Evolutionary conservation across 1,139 yeast species (phyloP), one percentile per base, ranked within the genome.

Genomic region (Geotrichum bryndzae): DNA sequence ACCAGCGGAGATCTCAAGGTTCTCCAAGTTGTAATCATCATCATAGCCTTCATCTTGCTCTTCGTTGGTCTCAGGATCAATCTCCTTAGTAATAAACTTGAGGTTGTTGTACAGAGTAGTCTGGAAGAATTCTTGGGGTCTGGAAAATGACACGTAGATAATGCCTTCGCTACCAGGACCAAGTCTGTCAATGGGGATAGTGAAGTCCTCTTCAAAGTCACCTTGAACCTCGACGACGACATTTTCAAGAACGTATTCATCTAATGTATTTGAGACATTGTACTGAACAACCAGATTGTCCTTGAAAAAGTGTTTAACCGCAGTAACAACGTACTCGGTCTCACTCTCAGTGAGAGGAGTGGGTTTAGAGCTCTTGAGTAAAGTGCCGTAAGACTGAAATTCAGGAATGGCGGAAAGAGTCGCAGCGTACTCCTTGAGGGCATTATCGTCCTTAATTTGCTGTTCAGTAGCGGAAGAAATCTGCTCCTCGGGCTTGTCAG

Each of bases 11-110:
- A 94, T 73, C 64, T 84, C 86, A 72, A 92, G 79, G 66, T 88
- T 88, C 73, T 92, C 97, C 67, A 94, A 83, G 73, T 88, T 95
- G 76, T 92, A 94, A 75, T 91, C 97, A 74, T 94, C 99, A 64
- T 89, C 87, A 82, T 87, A 90, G 2, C 97, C 97, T 69, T 88
- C 96, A 62, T 90, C 96, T 61, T 80, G 82, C 62, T 90, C 86
- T 66, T 80, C 84, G 46, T 87, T 87, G 29, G 91, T 87, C 8
- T 84, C 82, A 59, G 91, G 87, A 68, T 90, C 88, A 66, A 89
- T 80, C 73, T 92, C 98, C 75, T 87, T 88, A 62, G 90, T 84
- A 29, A 87, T 84, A 77, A 88, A 94, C 53, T 86, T 82, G 65
- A 94, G 80, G 18, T 85, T 83, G 73, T 88, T 89, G 59, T 84